Conservation (phyloP, 768 basidiomycete species). For the Lentinula detonsa region DNA sequence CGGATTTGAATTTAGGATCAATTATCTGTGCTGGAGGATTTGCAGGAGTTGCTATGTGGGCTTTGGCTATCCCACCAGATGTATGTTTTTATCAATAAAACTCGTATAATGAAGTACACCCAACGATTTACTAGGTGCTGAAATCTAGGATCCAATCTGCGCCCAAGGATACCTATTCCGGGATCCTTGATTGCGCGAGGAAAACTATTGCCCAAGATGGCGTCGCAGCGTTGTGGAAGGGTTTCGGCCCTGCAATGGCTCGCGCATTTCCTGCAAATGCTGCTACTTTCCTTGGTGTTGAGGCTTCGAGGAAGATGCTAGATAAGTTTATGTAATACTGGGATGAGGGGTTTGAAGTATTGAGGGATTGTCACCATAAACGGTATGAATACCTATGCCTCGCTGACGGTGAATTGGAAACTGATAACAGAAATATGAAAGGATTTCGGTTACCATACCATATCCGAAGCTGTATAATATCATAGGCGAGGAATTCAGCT, state of each 20-base stretch:
- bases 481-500: no score
- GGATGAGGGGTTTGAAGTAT: no score
- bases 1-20: conserved; percentile 77
- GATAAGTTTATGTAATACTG: conserved; percentile 47
- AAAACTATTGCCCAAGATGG: conserved; percentile 93
- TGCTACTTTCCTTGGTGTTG: conserved; percentile 91
- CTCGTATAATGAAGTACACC: conserved; percentile 1
- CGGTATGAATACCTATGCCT: no score
- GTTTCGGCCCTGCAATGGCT: conserved; percentile 96
- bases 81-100: conserved; percentile 38
- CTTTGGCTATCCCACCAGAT: conserved; percentile 94
- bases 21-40: conserved; percentile 90
- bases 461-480: no score
- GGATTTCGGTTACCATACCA: no score
- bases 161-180: conserved; percentile 95
- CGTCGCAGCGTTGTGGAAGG: conserved; percentile 86
- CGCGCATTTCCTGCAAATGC: conserved; percentile 98
- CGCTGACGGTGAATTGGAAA: no score
- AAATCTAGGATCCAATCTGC: conserved; percentile 97
- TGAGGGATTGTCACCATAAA: no score
- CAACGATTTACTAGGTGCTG: conserved; percentile 54
- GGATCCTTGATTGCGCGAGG: conserved; percentile 85
- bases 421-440: no score
- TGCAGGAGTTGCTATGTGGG: conserved; percentile 98
- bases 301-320: conserved; percentile 80